Percentiles rank a stretch among this genome's conserved stretches.
Conservation (phyloP, 495 filamentous ascomycete species). For the Penicillium pancosmium region DNA sequence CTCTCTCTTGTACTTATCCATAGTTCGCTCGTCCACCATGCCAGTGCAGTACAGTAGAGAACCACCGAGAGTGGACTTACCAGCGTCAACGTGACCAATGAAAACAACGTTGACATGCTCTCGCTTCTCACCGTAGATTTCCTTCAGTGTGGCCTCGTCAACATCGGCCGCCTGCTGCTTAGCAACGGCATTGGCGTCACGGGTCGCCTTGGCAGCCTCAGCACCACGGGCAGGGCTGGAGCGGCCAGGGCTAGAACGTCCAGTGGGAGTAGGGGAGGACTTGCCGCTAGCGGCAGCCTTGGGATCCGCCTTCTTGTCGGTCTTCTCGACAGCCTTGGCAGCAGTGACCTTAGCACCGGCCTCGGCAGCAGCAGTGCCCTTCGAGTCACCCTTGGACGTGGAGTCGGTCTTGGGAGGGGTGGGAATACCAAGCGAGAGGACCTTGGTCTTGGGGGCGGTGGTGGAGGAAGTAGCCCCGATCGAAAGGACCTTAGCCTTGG, state of each 20-base stretch:
- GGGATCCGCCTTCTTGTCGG: slow-evolving; percentile 57
- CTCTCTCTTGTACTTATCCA: slow-evolving; percentile 97
- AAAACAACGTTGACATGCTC: slow-evolving; percentile 99
- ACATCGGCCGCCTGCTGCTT: slow-evolving; percentile 89
- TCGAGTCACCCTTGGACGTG: slow-evolving; percentile 54
- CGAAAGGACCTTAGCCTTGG: slow-evolving; percentile 40
- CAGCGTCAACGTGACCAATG: slow-evolving; percentile 96
- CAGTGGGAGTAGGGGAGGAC: slow-evolving; percentile 76
- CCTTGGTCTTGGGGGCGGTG: slow-evolving; percentile 67
- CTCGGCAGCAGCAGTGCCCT: slow-evolving; percentile 50
- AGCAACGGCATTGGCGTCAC: slow-evolving; percentile 80
- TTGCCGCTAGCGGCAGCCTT: slow-evolving; percentile 62
- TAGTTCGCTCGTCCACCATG: slow-evolving; percentile 97
- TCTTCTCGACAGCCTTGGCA: slow-evolving; percentile 79
- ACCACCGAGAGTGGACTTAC: slow-evolving; percentile 94
- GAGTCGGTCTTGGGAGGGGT: slow-evolving; percentile 50
- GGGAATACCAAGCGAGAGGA: slow-evolving; percentile 63
- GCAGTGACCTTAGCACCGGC: slow-evolving; percentile 73
- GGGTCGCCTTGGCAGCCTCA: slow-evolving; percentile 55
- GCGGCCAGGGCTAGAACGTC: slow-evolving; percentile 69
- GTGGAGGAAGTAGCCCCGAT: slow-evolving; percentile 46
- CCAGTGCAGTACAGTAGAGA: slow-evolving; percentile 89
- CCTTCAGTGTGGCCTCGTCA: slow-evolving; percentile 86
- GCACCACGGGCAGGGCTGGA: slow-evolving; percentile 47
- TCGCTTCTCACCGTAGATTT: slow-evolving; percentile 86